These are phyloP conservation scores for Picea glauca DNA, from an alignment of 75 land plant species.

Conservation along the genomic window DNA sequence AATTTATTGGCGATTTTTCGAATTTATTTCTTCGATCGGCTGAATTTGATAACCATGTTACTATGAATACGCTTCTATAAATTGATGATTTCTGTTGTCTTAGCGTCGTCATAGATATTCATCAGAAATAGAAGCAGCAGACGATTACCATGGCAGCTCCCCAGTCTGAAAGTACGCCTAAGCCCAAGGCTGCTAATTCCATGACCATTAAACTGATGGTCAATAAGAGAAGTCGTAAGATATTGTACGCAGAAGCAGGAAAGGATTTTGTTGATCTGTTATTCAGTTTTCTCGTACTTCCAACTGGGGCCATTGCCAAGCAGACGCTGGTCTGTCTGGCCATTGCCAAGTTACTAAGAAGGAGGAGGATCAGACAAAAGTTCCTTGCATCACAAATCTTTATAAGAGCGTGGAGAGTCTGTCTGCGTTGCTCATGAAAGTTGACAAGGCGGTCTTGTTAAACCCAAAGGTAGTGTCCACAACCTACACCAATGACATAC, in stretches of 20 bases:
- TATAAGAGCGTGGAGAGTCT: neutral
- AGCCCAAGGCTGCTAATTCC: neutral
- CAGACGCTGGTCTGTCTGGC: neutral
- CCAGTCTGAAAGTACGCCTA: neutral
- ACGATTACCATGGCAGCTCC: neutral
- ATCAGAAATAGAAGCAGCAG: too few species aligned
- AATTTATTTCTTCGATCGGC: too few species aligned
- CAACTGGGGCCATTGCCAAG: slow-evolving; percentile 3
- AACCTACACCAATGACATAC: neutral
- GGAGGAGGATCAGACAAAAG: neutral
- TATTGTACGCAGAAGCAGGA: slow-evolving; percentile 9
- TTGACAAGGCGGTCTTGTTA: neutral
- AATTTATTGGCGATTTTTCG: too few species aligned
- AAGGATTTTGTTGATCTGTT: neutral
- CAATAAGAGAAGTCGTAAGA: neutral
- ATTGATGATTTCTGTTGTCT: too few species aligned
- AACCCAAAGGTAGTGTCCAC: neutral
- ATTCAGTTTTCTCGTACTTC: neutral
- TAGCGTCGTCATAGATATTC: too few species aligned
- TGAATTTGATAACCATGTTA: too few species aligned
- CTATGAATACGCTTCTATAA: too few species aligned
- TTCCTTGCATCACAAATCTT: neutral
- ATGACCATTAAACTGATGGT: slow-evolving; percentile 2
- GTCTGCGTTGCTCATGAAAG: neutral
- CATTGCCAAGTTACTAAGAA: too few species aligned